Percentiles rank a stretch among this genome's conserved stretches.
Evolutionary conservation across 1,284 basidiomycete species (phyloP).

Genomic region (Rhodofomes roseus): DNA sequence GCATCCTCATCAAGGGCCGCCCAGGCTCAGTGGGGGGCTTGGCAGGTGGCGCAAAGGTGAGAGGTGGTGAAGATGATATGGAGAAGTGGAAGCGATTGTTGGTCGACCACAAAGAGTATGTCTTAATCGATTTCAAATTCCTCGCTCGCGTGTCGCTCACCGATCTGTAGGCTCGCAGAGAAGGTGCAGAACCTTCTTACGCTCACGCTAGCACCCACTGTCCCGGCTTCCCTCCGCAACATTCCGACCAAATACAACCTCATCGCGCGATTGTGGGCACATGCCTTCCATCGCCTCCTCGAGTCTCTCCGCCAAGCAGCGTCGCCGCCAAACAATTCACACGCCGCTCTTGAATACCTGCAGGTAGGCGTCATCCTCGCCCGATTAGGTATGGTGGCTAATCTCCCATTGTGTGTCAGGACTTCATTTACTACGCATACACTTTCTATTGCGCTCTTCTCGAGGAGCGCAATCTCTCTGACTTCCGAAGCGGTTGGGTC

Average conservation of each 20-base stretch:
- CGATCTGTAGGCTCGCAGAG: constrained; percentile 63
- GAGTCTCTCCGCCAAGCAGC: constrained; percentile 86
- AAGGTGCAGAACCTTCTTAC: constrained; percentile 85
- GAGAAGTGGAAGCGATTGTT: constrained; percentile 68
- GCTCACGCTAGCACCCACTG: constrained; percentile 81
- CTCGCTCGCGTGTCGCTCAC: neutral
- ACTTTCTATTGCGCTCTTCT: constrained; percentile 88
- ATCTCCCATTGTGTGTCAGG: constrained; percentile 11
- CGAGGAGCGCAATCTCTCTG: constrained; percentile 72
- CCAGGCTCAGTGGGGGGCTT: constrained; percentile 30
- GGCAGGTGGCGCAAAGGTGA: constrained; percentile 25
- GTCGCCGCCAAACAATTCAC: constrained; percentile 75
- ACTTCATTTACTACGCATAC: constrained; percentile 95
- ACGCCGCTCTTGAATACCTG: constrained; percentile 37
- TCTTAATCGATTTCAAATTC: constrained; percentile 11
- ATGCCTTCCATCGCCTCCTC: constrained; percentile 86
- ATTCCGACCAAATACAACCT: constrained; percentile 95
- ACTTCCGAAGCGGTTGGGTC: constrained; percentile 85
- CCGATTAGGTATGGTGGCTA: neutral
- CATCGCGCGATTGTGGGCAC: constrained; percentile 90
- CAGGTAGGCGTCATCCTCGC: constrained; percentile 19
- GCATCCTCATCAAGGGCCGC: constrained; percentile 51
- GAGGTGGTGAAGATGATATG: constrained; percentile 43
- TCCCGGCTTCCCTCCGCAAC: constrained; percentile 84
- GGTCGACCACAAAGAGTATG: constrained; percentile 68